Base-by-base conservation (phyloP, 1,284 basidiomycete genomes). In the Coniferiporia sulphurascens region DNA sequence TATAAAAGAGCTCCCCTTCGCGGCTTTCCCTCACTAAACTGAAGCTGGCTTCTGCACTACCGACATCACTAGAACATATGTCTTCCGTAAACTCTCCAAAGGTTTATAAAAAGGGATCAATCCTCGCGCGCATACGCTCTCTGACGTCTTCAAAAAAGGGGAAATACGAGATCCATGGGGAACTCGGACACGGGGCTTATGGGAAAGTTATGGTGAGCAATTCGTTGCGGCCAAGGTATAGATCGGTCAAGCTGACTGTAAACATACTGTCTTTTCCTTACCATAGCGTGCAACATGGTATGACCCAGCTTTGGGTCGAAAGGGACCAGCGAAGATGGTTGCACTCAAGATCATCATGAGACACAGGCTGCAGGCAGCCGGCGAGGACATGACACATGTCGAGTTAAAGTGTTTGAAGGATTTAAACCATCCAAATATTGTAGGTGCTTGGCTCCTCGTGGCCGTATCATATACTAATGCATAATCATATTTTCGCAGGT, bases 341-440 rank as follows among this genome's bases (percentile, higher is more conserved):
- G 51, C 51, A 19, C 36, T 52, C 10, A 52, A 52, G 35, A 15
- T 52, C 35, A 41, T 52, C 51, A 52, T 17, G 36, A 52, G 38
- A 41, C 3, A 9, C 15, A 38, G 36, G 36, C 8, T 38, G 35
- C 35, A n/a, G 21, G 35, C 35, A 27, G 4, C 19, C 3, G 19
- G 13, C 36, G 8, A 38, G 51, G 51, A 41, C 17, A 35, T 13
- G 3, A 36, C 35, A 7, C 5, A 19, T 12, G 35, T 52, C n/a
- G 51, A 52, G 51, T 43, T 52, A n/a, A 19, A 36, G 4, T 34
- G 21, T 15, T 19, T 52, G 36, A 15, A 19, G 35, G 22, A 52
- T 9, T 27, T 52, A 17, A 35, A 52, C 15, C 51, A 52, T 41
- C 51, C 51, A 3, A 52, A 52, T 52, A 52, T 52, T 19, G 51